Percentiles rank a stretch among this genome's conserved stretches.
phyloP scores from a whole-genome alignment of 495 filamentous ascomycete genomes.

The Aspergillus indologenus region DNA sequence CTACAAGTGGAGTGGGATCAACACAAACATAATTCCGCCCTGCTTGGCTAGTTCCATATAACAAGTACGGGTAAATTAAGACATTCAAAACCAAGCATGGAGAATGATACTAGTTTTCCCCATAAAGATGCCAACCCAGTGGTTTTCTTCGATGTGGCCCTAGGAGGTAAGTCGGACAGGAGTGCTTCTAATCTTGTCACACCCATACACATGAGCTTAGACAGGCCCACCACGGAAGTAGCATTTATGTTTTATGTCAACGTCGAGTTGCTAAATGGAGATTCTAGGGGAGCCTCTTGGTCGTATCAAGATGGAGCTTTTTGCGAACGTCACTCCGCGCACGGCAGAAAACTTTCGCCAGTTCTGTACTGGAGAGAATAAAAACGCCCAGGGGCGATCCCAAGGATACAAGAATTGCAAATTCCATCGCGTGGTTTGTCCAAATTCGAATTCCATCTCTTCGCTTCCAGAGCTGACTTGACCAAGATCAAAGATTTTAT shows the following conservation, averaged over 20 bases:
- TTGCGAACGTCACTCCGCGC: constrained; percentile 74
- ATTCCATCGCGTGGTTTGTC: constrained; percentile 88
- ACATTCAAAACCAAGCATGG: constrained; percentile 5
- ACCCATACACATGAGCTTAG: background rate
- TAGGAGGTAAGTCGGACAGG: constrained; percentile 65
- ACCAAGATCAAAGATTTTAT: constrained; percentile 91
- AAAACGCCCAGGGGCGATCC: constrained; percentile 72
- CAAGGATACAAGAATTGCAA: constrained; percentile 93
- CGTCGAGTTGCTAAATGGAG: background rate
- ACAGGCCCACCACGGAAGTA: background rate
- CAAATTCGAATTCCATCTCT: no score
- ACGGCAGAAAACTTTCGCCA: constrained; percentile 97
- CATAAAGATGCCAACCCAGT: constrained; percentile 48
- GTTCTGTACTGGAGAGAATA: constrained; percentile 93
- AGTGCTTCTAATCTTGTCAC: background rate
- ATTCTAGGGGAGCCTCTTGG: constrained; percentile 79
- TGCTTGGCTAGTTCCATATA: background rate
- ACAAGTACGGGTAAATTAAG: background rate
- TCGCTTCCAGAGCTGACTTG: background rate
- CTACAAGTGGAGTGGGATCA: background rate
- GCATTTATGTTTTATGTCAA: no score
- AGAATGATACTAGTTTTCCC: background rate
- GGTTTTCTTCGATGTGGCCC: constrained; percentile 91
- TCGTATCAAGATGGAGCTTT: constrained; percentile 91
- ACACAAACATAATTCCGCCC: background rate